phyloP scores from a whole-genome alignment of 23 red algal species.

The Gracilaria gracilis region DNA sequence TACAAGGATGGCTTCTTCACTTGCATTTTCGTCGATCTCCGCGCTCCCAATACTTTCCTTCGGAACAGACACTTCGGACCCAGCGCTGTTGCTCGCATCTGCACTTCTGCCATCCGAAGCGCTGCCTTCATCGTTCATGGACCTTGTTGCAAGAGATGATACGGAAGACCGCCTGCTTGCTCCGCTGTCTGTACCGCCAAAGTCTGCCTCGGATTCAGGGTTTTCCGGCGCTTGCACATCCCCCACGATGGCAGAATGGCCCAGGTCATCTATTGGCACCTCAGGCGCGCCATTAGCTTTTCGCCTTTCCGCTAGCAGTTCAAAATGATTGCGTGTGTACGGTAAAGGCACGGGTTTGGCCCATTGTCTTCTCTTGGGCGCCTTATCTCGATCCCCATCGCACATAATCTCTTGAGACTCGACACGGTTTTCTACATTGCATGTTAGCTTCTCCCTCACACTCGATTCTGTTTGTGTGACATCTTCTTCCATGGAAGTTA shows the following conservation, averaged over 20 bases:
- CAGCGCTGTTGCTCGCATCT: neutral
- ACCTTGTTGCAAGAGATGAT: slow-evolving; percentile 6
- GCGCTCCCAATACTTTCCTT: neutral
- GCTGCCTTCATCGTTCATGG: neutral
- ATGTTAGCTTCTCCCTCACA: slow-evolving; percentile 23
- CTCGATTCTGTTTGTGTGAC: neutral
- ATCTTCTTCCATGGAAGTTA: slow-evolving; percentile 10
- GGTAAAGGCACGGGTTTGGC: neutral
- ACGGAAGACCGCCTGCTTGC: neutral
- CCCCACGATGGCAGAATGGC: neutral
- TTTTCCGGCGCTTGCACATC: neutral
- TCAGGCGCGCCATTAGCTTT: neutral
- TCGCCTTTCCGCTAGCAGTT: slow-evolving; percentile 13
- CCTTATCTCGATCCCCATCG: slow-evolving; percentile 14
- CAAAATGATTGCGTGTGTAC: slow-evolving; percentile 33
- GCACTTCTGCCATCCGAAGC: neutral
- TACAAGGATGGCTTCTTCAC: neutral
- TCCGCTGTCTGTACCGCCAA: neutral
- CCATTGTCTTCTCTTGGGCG: slow-evolving; percentile 45
- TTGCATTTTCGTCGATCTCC: neutral
- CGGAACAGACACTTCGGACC: neutral
- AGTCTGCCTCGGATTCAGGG: slow-evolving; percentile 5
- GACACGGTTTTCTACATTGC: slow-evolving; percentile 5
- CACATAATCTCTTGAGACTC: slow-evolving; percentile 13
- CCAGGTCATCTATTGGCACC: slow-evolving; percentile 45